phyloP scores from a whole-genome alignment of 2,329 filamentous ascomycete species.

The Ilyonectria sp. region DNA sequence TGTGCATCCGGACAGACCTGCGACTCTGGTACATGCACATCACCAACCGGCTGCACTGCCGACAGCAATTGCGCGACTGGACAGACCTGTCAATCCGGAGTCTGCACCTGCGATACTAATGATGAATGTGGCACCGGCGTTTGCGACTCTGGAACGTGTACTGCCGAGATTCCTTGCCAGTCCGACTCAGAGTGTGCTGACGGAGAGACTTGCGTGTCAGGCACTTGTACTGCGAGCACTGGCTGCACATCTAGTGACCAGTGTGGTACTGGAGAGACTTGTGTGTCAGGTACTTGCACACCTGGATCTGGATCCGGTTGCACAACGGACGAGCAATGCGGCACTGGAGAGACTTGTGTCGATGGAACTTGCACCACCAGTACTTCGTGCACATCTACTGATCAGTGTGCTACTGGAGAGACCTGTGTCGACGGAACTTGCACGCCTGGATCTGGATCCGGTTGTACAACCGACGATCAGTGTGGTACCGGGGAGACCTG shows the following conservation, averaged over 20 bases:
- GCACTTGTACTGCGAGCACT: conserved; percentile 1
- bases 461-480: too few relatives aligned
- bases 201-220: conserved; percentile 15
- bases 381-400: not conserved
- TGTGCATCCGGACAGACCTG: not conserved
- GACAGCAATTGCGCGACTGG: not conserved
- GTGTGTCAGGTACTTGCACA: not conserved
- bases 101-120: too few relatives aligned
- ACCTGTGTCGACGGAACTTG: not conserved
- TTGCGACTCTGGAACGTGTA: not conserved
- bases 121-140: not conserved
- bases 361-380: not conserved
- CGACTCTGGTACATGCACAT: not conserved
- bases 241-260: not conserved
- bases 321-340: not conserved
- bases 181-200: conserved; percentile 3
- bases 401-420: conserved; percentile 8
- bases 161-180: not conserved
- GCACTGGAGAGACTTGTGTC: not conserved
- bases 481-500: too few relatives aligned
- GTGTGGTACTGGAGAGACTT: not conserved
- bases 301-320: not conserved
- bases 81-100: not conserved
- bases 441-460: not conserved
- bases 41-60: not conserved